These are phyloP conservation scores for Emmonsia crescens DNA, from an alignment of 2,329 filamentous ascomycete species.

Conservation along the genomic window DNA sequence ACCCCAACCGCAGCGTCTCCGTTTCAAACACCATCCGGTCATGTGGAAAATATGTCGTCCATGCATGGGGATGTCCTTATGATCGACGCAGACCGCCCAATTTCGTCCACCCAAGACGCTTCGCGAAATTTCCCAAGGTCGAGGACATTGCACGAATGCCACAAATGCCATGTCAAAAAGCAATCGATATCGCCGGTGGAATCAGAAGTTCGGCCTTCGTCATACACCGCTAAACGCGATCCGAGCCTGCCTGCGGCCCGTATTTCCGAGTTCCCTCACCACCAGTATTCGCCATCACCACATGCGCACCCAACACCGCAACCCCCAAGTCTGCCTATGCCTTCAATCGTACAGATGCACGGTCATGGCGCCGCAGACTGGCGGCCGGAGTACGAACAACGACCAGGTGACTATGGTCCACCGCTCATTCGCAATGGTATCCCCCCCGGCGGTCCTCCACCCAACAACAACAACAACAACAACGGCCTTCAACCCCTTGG, in stretches of 20 bases:
- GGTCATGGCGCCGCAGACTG: constrained; percentile 23
- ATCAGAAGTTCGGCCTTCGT: constrained; percentile 20
- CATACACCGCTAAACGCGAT: constrained; percentile 23
- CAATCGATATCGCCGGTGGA: constrained; percentile 22
- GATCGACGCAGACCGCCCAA: constrained; percentile 8
- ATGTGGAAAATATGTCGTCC: not conserved
- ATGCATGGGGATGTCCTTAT: constrained; percentile 2
- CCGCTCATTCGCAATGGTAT: constrained; percentile 24
- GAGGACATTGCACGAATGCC: constrained; percentile 52
- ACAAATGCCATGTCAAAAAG: constrained; percentile 55
- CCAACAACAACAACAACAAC: no score
- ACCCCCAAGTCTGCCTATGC: constrained; percentile 7
- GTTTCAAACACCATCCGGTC: constrained; percentile 14
- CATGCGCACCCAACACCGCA: constrained; percentile 13
- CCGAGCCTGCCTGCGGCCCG: constrained; percentile 26
- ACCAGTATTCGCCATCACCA: constrained; percentile 20
- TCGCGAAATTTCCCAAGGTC: not conserved
- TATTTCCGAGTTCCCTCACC: constrained; percentile 21
- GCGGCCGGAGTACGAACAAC: constrained; percentile 27
- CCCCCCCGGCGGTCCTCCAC: constrained; percentile 11
- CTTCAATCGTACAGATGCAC: constrained; percentile 21
- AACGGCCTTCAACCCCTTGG: constrained; percentile 19
- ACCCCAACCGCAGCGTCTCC: constrained; percentile 8
- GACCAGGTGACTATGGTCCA: constrained; percentile 22
- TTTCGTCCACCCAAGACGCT: constrained; percentile 11